Conservation (phyloP, 2,329 filamentous ascomycete genomes). For the Elsinoe batatas region DNA sequence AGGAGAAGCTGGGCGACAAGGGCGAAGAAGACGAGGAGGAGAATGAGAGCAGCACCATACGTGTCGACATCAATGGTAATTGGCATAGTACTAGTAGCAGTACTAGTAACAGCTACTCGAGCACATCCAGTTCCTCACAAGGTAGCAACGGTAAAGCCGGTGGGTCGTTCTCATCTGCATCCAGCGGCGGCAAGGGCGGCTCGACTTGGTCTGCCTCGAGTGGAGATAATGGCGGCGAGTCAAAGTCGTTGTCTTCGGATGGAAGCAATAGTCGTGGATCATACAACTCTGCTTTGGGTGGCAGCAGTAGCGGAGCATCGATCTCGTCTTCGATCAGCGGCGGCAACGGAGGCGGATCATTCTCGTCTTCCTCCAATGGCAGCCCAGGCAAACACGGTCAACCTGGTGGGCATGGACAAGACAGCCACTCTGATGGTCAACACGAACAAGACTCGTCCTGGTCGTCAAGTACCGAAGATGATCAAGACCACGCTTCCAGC, state of each 20-base stretch:
- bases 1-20: background rate
- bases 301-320: background rate
- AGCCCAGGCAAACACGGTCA: background rate
- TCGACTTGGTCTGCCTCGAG: background rate
- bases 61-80: background rate
- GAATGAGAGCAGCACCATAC: background rate
- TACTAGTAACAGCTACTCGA: background rate
- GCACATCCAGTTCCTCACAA: background rate
- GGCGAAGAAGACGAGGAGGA: background rate
- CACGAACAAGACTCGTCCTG: too few species aligned
- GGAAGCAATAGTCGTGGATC: background rate
- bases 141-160: background rate
- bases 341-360: background rate
- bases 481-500: background rate
- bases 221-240: background rate
- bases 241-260: background rate
- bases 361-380: background rate
- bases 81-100: background rate
- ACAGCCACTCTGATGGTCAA: too few species aligned
- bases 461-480: too few species aligned
- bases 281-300: background rate
- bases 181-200: background rate
- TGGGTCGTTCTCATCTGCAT: background rate
- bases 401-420: background rate
- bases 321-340: background rate